These are phyloP conservation scores for Nigrograna mackinnonii DNA, from an alignment of 2,329 filamentous ascomycete genomes.

Conservation along the genomic window DNA sequence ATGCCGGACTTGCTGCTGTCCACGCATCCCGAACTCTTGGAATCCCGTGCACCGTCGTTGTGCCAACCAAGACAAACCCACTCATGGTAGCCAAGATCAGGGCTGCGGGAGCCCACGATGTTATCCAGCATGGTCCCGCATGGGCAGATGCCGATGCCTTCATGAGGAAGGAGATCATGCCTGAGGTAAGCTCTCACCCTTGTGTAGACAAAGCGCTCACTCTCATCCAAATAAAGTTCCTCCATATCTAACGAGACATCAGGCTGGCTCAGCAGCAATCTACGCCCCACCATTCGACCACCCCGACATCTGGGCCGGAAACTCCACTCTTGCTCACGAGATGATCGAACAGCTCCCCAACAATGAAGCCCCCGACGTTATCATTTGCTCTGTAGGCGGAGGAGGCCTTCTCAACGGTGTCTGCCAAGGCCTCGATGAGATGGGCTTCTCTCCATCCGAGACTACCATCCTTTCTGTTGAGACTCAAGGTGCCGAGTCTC, in stretches of 20 bases:
- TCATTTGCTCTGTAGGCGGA: slow-evolving; percentile 80
- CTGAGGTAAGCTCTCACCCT: slow-evolving; percentile 22
- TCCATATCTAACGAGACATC: slow-evolving; percentile 36
- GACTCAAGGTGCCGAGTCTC: slow-evolving; percentile 72
- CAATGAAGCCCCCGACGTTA: slow-evolving; percentile 61
- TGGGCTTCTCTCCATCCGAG: slow-evolving; percentile 18
- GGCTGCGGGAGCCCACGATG: slow-evolving; percentile 67
- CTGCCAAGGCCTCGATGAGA: slow-evolving; percentile 66
- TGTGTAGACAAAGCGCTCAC: too few relatives aligned
- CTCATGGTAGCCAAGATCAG: slow-evolving; percentile 74
- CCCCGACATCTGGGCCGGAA: slow-evolving; percentile 68
- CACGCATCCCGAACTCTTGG: slow-evolving; percentile 68
- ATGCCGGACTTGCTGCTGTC: slow-evolving; percentile 82
- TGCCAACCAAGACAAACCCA: slow-evolving; percentile 67
- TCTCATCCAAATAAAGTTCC: neutral
- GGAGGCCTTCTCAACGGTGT: slow-evolving; percentile 80
- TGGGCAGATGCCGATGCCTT: slow-evolving; percentile 73
- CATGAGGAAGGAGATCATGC: slow-evolving; percentile 62
- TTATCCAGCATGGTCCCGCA: slow-evolving; percentile 69
- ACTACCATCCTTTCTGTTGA: slow-evolving; percentile 71
- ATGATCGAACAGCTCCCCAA: slow-evolving; percentile 46
- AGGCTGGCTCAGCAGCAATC: slow-evolving; percentile 48
- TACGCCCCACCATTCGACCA: slow-evolving; percentile 75
- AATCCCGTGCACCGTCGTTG: slow-evolving; percentile 73
- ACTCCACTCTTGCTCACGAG: slow-evolving; percentile 62